phyloP scores from a whole-genome alignment of 2,329 filamentous ascomycete genomes.

The Fusarium sp. region DNA sequence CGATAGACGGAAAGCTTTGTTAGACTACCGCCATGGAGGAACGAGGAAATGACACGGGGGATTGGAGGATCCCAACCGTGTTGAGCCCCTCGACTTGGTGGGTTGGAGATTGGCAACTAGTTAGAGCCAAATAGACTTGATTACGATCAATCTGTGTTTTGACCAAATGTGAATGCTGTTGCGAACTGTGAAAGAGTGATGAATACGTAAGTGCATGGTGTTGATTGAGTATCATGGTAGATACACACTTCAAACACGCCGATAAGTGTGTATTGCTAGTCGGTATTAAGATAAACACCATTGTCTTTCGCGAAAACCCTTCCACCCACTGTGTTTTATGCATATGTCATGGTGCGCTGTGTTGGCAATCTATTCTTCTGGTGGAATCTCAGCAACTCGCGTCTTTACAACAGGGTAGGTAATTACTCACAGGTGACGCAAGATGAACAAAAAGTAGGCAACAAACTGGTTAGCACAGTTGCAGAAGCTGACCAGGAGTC shows the following conservation, averaged over 20 bases:
- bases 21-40: conserved; percentile 43
- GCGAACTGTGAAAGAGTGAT: not conserved
- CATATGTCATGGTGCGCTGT: rapidly evolving
- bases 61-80: conserved; percentile 47
- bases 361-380: not conserved
- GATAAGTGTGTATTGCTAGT: not conserved
- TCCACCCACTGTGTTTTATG: not conserved
- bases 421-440: not conserved
- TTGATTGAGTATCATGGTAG: no score
- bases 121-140: conserved; percentile 48
- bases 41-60: conserved; percentile 40
- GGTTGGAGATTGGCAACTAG: conserved; percentile 44
- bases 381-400: not conserved
- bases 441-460: not conserved
- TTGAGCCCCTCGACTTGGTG: conserved; percentile 38
- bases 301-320: not conserved
- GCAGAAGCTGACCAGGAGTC: rapidly evolving
- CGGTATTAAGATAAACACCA: not conserved
- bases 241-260: not conserved
- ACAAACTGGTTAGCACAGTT: not conserved
- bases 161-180: not conserved
- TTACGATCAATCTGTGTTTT: conserved; percentile 31
- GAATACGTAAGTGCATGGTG: no score
- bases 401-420: not conserved
- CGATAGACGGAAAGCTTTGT: conserved; percentile 45